Evolutionary conservation across 495 filamentous ascomycete genomes (phyloP).

Genomic region (Penicillium dipodomyicola): DNA sequence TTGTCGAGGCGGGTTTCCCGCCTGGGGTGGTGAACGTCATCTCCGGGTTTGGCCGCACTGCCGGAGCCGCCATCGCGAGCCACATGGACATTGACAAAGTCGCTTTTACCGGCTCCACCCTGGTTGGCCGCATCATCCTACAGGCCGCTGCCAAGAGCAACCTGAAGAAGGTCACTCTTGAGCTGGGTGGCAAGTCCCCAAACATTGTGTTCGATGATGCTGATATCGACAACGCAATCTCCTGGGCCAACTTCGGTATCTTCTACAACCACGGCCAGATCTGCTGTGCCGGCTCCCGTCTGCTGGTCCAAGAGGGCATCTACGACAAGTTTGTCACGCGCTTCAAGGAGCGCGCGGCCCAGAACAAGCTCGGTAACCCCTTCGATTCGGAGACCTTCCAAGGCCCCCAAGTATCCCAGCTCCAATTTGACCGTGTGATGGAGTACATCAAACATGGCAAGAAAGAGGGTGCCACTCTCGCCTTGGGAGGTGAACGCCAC

Average conservation of each 20-base stretch:
- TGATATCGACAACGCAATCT: constrained; percentile 92
- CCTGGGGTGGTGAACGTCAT: constrained; percentile 94
- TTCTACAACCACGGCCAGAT: constrained; percentile 99
- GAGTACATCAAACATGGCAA: constrained; percentile 91
- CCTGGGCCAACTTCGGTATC: constrained; percentile 99
- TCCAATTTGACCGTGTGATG: constrained; percentile 98
- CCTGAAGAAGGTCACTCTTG: constrained; percentile 98
- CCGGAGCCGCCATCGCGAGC: constrained; percentile 85
- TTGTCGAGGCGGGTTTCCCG: constrained; percentile 96
- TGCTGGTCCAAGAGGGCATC: constrained; percentile 94
- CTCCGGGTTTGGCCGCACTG: constrained; percentile 85
- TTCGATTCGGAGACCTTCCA: constrained; percentile 89
- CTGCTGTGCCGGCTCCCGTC: constrained; percentile 94
- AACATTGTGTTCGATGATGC: constrained; percentile 98
- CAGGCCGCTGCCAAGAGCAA: constrained; percentile 94
- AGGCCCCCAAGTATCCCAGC: constrained; percentile 90
- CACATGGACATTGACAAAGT: constrained; percentile 99
- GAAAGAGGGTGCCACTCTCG: constrained; percentile 80
- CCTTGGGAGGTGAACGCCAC: constrained; percentile 81
- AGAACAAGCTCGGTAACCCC: constrained; percentile 91
- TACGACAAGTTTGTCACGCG: constrained; percentile 89
- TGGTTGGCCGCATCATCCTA: constrained; percentile 88
- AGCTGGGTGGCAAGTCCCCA: constrained; percentile 96
- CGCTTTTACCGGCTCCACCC: constrained; percentile 94
- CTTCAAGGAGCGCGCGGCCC: constrained; percentile 80